Evolutionary conservation across 345 rosid genomes (phyloP).

Genomic region (Populus tremula): DNA sequence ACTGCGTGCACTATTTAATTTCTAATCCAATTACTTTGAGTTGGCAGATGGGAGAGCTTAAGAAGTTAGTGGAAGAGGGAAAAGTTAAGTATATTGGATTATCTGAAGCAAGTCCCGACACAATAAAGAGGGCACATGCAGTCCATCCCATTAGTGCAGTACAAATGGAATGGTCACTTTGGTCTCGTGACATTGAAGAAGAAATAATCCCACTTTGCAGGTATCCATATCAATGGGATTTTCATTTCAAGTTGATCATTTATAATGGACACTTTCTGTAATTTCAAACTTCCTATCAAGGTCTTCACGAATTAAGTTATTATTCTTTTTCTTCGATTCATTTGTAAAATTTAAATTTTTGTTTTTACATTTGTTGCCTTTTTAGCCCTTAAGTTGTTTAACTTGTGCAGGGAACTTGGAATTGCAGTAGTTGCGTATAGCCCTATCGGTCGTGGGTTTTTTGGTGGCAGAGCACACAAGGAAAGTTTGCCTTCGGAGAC

Average conservation of each 20-base stretch:
- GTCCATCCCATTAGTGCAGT: constrained; percentile 17
- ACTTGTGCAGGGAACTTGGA: constrained; percentile 9
- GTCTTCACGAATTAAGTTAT: neutral
- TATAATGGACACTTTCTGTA: neutral
- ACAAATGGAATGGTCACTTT: constrained; percentile 27
- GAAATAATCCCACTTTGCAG: constrained; percentile 17
- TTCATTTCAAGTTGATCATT: neutral
- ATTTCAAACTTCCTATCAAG: neutral
- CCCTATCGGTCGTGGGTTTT: constrained; percentile 2
- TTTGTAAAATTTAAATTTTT: neutral
- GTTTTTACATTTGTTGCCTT: neutral
- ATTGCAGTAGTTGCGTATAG: constrained; percentile 7
- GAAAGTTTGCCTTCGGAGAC: constrained; percentile 8
- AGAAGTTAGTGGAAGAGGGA: constrained; percentile 17
- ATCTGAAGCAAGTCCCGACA: constrained; percentile 22
- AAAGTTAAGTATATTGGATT: constrained; percentile 21
- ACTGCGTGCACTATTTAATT: neutral
- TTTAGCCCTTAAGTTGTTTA: neutral
- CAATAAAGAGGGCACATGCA: constrained; percentile 17
- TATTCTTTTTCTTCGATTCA: neutral
- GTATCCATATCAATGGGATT: neutral
- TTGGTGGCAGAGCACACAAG: constrained; percentile 5
- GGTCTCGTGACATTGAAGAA: constrained; percentile 19
- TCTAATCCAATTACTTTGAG: neutral
- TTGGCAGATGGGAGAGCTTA: constrained; percentile 18